phyloP scores from a whole-genome alignment of 441 rosid species.

The Melianthus villosus region DNA sequence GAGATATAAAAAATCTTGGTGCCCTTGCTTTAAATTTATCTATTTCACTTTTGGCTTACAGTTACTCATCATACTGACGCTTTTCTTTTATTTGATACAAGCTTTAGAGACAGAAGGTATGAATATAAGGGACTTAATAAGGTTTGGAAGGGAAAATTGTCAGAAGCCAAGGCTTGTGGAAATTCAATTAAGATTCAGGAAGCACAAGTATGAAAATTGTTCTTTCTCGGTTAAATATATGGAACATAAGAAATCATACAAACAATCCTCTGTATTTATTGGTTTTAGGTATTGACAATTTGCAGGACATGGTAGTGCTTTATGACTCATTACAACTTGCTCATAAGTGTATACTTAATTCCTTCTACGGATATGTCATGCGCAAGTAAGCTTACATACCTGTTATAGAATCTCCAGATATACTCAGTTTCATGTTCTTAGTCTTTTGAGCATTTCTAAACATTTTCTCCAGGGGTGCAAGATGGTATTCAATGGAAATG shows the following conservation, averaged over 20 bases:
- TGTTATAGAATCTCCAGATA: no score
- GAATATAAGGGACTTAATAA: conserved; percentile 96
- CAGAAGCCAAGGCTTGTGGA: conserved; percentile 93
- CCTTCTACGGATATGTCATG: conserved; percentile 99
- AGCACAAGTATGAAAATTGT: conserved; percentile 98
- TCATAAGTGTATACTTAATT: conserved; percentile 93
- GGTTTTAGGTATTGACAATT: conserved; percentile 6
- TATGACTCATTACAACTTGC: conserved; percentile 98
- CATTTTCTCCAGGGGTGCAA: conserved; percentile 69
- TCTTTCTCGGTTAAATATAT: no score
- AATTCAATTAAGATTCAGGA: conserved; percentile 95
- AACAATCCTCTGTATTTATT: no score
- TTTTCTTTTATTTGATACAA: conserved; percentile 21
- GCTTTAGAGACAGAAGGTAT: conserved; percentile 97
- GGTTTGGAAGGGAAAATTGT: conserved; percentile 94
- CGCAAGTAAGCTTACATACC: conserved; percentile 92
- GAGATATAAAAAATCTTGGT: no score
- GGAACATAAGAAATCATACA: no score
- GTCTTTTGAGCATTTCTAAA: conserved; percentile 13
- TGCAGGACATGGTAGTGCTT: conserved; percentile 96
- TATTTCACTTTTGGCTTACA: no score
- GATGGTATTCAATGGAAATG: conserved; percentile 99
- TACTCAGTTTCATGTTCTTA: no score
- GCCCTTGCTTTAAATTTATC: no score
- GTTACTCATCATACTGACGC: conserved; percentile 15